Conservation (phyloP, 495 filamentous ascomycete genomes). For the Hypoxylon trugodes region DNA sequence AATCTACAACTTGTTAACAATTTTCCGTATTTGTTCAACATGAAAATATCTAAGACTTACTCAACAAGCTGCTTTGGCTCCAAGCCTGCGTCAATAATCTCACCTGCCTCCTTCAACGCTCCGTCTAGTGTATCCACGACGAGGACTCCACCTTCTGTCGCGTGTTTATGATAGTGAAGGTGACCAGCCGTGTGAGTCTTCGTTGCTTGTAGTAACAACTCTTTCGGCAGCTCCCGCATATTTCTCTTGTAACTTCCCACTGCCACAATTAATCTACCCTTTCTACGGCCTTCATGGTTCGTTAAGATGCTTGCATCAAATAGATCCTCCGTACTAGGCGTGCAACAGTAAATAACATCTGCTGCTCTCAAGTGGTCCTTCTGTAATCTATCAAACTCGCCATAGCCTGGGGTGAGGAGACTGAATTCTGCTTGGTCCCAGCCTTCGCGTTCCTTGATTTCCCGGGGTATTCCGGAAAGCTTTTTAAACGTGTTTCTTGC, state of each 20-base stretch:
- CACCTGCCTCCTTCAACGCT: conserved; percentile 85
- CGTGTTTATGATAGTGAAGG: conserved; percentile 74
- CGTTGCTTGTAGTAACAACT: conserved; percentile 75
- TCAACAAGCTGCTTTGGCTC: conserved; percentile 79
- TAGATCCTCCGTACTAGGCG: conserved; percentile 56
- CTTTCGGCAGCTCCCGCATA: conserved; percentile 86
- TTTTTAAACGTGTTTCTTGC: conserved; percentile 63
- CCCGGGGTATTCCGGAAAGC: conserved; percentile 63
- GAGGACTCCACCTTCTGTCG: conserved; percentile 74
- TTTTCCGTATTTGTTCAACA: background rate
- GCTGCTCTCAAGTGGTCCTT: conserved; percentile 71
- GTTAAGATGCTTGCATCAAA: conserved; percentile 68
- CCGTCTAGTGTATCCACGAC: conserved; percentile 85
- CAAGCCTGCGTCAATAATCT: conserved; percentile 82
- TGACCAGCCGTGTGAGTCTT: conserved; percentile 55
- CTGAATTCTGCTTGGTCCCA: conserved; percentile 69
- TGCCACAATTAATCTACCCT: conserved; percentile 78
- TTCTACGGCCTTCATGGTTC: conserved; percentile 71
- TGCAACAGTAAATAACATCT: conserved; percentile 81
- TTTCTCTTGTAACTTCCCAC: conserved; percentile 85
- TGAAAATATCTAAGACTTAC: conserved; percentile 42
- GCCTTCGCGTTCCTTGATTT: conserved; percentile 61
- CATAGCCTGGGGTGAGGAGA: conserved; percentile 74
- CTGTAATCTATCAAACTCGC: conserved; percentile 72
- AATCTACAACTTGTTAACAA: conserved; percentile 49